Evolutionary conservation across 192 early-diverging fungal genomes (phyloP).

Genomic region (Entomortierella beljakovae): DNA sequence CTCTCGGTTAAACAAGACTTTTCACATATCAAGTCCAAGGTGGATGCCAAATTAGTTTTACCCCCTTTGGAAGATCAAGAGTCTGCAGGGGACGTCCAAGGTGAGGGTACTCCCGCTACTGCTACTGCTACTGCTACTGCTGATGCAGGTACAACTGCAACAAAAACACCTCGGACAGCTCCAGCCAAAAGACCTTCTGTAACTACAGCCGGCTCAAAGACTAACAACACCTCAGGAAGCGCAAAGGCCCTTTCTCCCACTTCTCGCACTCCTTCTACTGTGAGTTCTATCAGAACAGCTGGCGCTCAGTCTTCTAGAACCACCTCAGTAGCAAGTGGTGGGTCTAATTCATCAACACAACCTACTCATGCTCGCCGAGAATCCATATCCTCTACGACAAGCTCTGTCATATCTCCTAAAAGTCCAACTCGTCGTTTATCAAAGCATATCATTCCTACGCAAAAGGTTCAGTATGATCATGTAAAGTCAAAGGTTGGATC

Average conservation of each 20-base stretch:
- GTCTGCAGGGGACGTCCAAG: not conserved
- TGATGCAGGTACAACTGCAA: not conserved
- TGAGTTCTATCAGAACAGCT: conserved; percentile 1
- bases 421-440: conserved; percentile 31
- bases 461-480: conserved; percentile 25
- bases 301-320: not conserved
- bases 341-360: conserved; percentile 2
- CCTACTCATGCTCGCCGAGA: conserved; percentile 20
- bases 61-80: not conserved
- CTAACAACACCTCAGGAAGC: not conserved
- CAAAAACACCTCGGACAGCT: not conserved
- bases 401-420: conserved; percentile 16
- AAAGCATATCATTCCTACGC: conserved; percentile 49
- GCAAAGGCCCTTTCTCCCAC: conserved; percentile 11
- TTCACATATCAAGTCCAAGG: conserved; percentile 47
- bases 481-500: conserved; percentile 58
- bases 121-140: not conserved
- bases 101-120: not conserved
- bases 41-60: conserved; percentile 31
- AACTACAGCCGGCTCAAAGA: not conserved
- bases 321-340: not conserved
- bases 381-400: conserved; percentile 13
- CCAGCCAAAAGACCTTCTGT: not conserved
- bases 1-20: conserved; percentile 49
- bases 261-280: conserved; percentile 7